Conservation (phyloP, 2,329 filamentous ascomycete species). For the Lasiodiplodia sp. region DNA sequence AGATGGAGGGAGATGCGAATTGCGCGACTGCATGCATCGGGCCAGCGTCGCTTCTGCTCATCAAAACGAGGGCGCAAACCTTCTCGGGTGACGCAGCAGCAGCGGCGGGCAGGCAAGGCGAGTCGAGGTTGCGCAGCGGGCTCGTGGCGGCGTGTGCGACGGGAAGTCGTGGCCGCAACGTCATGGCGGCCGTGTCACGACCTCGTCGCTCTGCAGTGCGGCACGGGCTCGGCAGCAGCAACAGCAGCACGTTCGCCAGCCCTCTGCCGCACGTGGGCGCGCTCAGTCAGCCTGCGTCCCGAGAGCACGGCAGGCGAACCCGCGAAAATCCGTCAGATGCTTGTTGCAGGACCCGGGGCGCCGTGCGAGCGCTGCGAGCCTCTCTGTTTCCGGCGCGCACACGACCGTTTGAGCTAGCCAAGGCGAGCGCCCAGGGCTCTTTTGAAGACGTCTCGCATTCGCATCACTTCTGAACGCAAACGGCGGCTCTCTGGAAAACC, state of each 20-base stretch:
- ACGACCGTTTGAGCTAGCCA: constrained; percentile 23
- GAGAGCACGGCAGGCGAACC: constrained; percentile 20
- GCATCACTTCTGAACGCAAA: constrained; percentile 7
- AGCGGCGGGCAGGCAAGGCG: neutral
- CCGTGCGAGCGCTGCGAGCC: constrained; percentile 7
- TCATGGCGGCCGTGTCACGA: constrained; percentile 2
- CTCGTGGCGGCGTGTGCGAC: constrained; percentile 6
- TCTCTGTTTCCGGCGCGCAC: constrained; percentile 14
- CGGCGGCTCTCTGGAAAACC: constrained; percentile 21
- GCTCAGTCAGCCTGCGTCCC: constrained; percentile 25
- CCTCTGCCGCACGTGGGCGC: constrained; percentile 22
- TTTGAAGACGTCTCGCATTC: constrained; percentile 7
- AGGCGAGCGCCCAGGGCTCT: constrained; percentile 6
- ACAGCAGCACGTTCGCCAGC: constrained; percentile 13
- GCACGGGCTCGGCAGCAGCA: constrained; percentile 1
- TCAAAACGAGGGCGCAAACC: constrained; percentile 21
- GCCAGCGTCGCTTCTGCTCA: constrained; percentile 23
- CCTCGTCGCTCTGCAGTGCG: neutral
- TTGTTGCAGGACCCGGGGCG: constrained; percentile 12
- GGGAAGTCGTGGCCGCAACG: constrained; percentile 20
- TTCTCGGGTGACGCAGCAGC: constrained; percentile 25
- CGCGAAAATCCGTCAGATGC: constrained; percentile 26
- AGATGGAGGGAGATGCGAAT: neutral
- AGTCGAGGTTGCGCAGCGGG: neutral
- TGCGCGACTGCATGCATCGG: constrained; percentile 8